phyloP scores from a whole-genome alignment of 73 alveolate species.

The Uronychia binucleata region DNA sequence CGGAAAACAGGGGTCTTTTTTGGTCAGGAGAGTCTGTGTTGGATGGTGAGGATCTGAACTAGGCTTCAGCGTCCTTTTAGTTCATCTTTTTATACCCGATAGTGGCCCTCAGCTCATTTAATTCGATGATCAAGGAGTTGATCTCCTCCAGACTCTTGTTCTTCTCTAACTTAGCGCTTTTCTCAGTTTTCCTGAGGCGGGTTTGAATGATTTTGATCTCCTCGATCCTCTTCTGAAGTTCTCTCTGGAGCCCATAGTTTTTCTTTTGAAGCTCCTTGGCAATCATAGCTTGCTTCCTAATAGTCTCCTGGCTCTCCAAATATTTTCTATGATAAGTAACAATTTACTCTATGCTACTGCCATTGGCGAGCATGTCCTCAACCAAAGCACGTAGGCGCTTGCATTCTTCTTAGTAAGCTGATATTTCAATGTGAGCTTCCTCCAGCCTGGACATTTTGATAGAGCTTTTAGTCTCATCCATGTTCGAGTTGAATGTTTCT shows the following conservation, averaged over 20 bases:
- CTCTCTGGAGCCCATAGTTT: not conserved
- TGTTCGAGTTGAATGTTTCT: not conserved
- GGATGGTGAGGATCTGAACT: not conserved
- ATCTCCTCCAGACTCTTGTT: not conserved
- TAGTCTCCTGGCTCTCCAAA: not conserved
- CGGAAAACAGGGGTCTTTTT: not conserved
- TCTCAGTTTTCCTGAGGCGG: not conserved
- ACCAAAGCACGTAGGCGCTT: not conserved
- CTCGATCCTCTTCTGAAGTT: not conserved
- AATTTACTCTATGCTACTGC: not conserved
- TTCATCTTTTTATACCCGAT: not conserved
- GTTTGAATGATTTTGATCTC: not conserved
- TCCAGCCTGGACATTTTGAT: not conserved
- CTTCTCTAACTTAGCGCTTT: not conserved
- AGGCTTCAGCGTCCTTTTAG: not conserved
- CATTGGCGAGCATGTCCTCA: not conserved
- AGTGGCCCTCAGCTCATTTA: not conserved
- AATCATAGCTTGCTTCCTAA: not conserved
- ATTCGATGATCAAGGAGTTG: not conserved
- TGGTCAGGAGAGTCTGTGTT: not conserved
- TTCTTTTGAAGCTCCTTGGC: not conserved
- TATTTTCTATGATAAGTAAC: not conserved
- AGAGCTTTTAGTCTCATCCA: not conserved
- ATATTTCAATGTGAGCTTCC: not conserved
- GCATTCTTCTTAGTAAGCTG: not conserved